These are phyloP conservation scores for Pichia rugopelliculosa DNA, from an alignment of 805 yeast genomes.

Conservation along the genomic window DNA sequence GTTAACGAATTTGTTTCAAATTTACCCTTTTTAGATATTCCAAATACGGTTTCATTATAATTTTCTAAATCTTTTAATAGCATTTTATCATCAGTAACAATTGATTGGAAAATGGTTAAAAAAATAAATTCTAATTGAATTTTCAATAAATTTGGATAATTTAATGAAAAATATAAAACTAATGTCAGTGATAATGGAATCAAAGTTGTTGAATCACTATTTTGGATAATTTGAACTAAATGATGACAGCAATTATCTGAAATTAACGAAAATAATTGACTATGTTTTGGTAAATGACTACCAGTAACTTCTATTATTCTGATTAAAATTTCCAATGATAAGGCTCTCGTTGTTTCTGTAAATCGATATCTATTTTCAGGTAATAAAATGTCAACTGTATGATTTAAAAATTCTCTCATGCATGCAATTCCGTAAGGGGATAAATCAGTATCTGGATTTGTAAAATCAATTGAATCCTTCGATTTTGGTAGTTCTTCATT, in stretches of 20 bases:
- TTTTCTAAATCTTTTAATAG: slow-evolving; percentile 23
- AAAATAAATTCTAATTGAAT: slow-evolving; percentile 75
- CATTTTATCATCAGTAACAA: slow-evolving; percentile 22
- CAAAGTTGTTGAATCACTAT: slow-evolving; percentile 62
- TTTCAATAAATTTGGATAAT: slow-evolving; percentile 58
- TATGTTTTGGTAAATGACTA: slow-evolving; percentile 48
- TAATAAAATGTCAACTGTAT: slow-evolving; percentile 70
- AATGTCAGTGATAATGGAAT: slow-evolving; percentile 70
- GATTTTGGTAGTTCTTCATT: not conserved
- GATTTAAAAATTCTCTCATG: slow-evolving; percentile 67
- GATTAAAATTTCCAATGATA: slow-evolving; percentile 70
- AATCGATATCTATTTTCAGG: slow-evolving; percentile 79
- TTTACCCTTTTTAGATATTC: slow-evolving; percentile 21
- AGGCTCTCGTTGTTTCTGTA: slow-evolving; percentile 77
- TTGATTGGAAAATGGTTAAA: slow-evolving; percentile 48
- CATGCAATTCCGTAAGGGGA: slow-evolving; percentile 66
- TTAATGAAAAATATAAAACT: slow-evolving; percentile 62
- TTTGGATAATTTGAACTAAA: slow-evolving; percentile 70
- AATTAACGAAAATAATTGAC: slow-evolving; percentile 56
- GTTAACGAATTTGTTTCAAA: slow-evolving; percentile 21
- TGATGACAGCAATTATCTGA: slow-evolving; percentile 83
- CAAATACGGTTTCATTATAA: slow-evolving; percentile 24
- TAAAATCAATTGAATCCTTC: slow-evolving; percentile 6
- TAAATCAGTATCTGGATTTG: slow-evolving; percentile 23
- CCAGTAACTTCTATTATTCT: slow-evolving; percentile 83